A percentile compares a stretch with the other conserved stretches of the same genome.
These are phyloP conservation scores for Chaetoscypha palmicola DNA, from an alignment of 2,329 filamentous ascomycete genomes.

Conservation along the genomic window DNA sequence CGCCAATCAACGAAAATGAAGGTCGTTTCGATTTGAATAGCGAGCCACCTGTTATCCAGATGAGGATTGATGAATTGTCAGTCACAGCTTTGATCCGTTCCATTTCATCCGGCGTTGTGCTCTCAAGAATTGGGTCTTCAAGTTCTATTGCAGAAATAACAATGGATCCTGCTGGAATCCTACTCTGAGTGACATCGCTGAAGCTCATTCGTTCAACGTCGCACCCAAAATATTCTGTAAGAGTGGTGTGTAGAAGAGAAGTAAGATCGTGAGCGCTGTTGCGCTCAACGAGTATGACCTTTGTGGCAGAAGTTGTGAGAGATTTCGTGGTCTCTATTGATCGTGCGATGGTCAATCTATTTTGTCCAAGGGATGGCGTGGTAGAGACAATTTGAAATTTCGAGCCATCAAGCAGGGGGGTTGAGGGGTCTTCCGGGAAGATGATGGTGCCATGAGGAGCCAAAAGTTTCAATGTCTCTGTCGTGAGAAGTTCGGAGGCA, in stretches of 20 bases:
- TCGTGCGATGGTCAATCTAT: neutral
- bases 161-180: neutral
- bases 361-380: neutral
- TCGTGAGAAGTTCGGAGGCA: neutral
- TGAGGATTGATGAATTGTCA: slow-evolving; percentile 2
- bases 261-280: neutral
- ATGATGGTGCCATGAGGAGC: neutral
- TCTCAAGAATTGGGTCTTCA: neutral
- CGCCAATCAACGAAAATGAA: slow-evolving; percentile 1
- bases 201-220: neutral
- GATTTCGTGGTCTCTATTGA: neutral
- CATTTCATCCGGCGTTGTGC: neutral
- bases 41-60: slow-evolving; percentile 5
- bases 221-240: neutral
- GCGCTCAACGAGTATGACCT: neutral
- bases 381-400: neutral
- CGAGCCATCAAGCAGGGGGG: neutral
- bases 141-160: slow-evolving; percentile 5
- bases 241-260: neutral
- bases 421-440: neutral
- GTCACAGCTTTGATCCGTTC: neutral
- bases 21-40: slow-evolving; percentile 1
- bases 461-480: neutral
- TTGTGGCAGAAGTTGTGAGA: neutral
- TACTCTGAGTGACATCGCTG: neutral